Conservation (phyloP, 75 land plant genomes). For the Selaginella moellendorffii region DNA sequence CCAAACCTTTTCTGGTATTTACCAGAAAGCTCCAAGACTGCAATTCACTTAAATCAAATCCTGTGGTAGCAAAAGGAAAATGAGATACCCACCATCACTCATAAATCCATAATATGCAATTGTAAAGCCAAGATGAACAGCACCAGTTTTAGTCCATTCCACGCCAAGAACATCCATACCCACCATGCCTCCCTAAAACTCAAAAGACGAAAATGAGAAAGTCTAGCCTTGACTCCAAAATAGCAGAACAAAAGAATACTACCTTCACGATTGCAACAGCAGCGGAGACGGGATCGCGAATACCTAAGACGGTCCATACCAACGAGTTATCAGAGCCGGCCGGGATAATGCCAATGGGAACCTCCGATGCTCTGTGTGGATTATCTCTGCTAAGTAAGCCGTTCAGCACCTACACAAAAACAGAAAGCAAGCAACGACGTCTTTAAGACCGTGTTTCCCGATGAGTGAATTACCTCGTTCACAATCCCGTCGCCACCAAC, state of each 20-base stretch:
- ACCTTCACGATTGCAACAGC: conserved; percentile 77
- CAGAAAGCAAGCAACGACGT: too few relatives aligned
- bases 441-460: too few relatives aligned
- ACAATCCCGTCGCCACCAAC: conserved; percentile 96
- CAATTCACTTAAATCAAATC: conserved; percentile 12
- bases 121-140: conserved; percentile 62
- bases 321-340: conserved; percentile 96
- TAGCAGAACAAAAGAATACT: conserved; percentile 1
- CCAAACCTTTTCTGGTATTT: conserved; percentile 97
- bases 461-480: conserved; percentile 77
- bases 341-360: conserved; percentile 90
- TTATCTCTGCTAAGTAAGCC: conserved; percentile 70
- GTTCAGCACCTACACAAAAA: conserved; percentile 60
- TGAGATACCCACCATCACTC: conserved; percentile 96
- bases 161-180: conserved; percentile 84
- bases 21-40: conserved; percentile 93
- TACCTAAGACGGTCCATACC: conserved; percentile 88
- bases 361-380: conserved; percentile 58
- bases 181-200: conserved; percentile 65
- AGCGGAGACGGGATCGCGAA: conserved; percentile 79
- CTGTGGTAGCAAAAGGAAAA: neutral
- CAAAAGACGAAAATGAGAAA: neutral
- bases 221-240: neutral
- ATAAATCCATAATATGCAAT: conserved; percentile 84
- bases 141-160: conserved; percentile 71